Evolutionary conservation across 768 basidiomycete species (phyloP).

Genomic region (Pleurotus platypus): DNA sequence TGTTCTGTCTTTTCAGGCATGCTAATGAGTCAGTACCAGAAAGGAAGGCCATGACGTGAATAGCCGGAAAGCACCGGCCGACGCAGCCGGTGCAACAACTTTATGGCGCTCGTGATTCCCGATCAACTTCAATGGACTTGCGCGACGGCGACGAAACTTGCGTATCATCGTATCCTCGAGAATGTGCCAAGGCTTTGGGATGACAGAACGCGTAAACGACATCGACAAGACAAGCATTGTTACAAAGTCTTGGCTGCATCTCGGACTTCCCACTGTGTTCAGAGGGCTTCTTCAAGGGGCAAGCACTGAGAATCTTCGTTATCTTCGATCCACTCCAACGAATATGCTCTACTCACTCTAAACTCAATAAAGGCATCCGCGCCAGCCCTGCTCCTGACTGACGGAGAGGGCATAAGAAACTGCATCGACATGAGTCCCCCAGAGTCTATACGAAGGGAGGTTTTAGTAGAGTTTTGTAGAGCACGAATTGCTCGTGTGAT

Average conservation of each 20-base stretch:
- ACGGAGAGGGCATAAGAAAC: constrained; percentile 73
- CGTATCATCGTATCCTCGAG: background rate
- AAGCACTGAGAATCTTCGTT: constrained; percentile 30
- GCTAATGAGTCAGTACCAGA: background rate
- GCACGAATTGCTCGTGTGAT: constrained; percentile 71
- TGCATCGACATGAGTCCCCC: constrained; percentile 85
- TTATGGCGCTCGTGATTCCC: constrained; percentile 5
- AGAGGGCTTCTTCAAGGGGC: constrained; percentile 32
- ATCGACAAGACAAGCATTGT: constrained; percentile 9
- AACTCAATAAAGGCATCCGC: constrained; percentile 82
- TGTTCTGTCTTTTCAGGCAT: constrained; percentile 6
- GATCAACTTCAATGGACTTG: background rate
- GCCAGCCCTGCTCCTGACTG: constrained; percentile 34
- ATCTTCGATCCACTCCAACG: background rate
- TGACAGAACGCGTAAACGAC: constrained; percentile 1
- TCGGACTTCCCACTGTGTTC: constrained; percentile 3
- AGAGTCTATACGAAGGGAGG: constrained; percentile 82
- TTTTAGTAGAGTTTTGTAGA: constrained; percentile 80
- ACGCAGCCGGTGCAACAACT: constrained; percentile 5
- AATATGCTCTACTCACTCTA: constrained; percentile 53
- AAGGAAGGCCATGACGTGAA: constrained; percentile 5
- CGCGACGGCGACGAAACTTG: constrained; percentile 6
- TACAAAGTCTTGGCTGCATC: constrained; percentile 6
- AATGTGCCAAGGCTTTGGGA: background rate
- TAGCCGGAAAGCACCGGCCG: background rate